Evolutionary conservation across 2,329 filamentous ascomycete genomes (phyloP).

Genomic region (Trichoderma gracile): DNA sequence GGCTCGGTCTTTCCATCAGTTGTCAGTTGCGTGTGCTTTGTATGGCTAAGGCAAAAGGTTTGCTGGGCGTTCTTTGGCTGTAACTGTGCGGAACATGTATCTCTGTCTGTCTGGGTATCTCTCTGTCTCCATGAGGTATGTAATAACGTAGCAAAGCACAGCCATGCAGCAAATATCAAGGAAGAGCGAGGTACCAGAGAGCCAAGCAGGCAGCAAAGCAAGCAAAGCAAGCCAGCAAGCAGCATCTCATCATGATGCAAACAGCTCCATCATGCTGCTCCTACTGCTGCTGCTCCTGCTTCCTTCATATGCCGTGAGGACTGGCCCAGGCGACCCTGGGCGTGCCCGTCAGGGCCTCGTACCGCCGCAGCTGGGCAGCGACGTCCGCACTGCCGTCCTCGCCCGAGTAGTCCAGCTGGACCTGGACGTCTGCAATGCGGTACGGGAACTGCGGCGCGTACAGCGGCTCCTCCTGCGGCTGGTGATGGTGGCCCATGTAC

Average conservation of each 20-base stretch:
- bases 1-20: conserved; percentile 10
- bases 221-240: background rate
- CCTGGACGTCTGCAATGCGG: conserved; percentile 33
- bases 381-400: conserved; percentile 14
- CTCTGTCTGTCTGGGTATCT: no score
- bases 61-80: background rate
- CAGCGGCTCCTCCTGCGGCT: background rate
- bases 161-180: no score
- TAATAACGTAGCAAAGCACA: no score
- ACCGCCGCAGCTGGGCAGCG: conserved; percentile 8
- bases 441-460: conserved; percentile 33
- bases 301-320: conserved; percentile 4
- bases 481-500: conserved; percentile 19
- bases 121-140: no score
- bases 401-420: conserved; percentile 34
- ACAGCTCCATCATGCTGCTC: background rate
- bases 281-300: background rate
- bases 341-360: conserved; percentile 15
- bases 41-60: background rate
- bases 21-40: no score
- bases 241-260: background rate
- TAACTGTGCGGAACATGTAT: no score
- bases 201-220: background rate
- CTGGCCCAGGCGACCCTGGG: conserved; percentile 15
- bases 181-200: no score